phyloP scores from a whole-genome alignment of 2,329 filamentous ascomycete species.

The Ophiostoma angusticollis region DNA sequence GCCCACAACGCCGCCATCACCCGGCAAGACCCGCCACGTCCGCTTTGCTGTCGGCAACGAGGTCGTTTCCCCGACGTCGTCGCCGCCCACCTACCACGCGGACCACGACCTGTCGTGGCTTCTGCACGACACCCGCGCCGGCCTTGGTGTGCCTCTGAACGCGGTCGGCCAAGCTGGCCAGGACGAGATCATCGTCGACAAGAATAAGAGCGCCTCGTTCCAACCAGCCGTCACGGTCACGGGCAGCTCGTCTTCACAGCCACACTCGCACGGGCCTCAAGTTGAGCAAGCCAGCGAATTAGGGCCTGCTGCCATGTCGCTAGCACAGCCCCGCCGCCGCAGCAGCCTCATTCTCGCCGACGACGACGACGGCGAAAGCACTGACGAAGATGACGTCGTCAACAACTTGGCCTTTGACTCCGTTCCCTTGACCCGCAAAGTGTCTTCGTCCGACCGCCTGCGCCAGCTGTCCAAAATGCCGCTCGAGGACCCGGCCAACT shows the following conservation, averaged over 20 bases:
- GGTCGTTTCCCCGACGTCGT: constrained; percentile 47
- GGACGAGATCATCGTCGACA: neutral
- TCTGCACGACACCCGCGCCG: constrained; percentile 5
- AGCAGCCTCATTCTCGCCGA: constrained; percentile 19
- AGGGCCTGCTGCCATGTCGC: no score
- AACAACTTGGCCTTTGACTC: no score
- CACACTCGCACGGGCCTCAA: neutral
- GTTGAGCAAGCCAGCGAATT: neutral
- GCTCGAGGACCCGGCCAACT: constrained; percentile 22
- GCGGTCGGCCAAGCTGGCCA: neutral
- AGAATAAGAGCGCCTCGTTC: no score
- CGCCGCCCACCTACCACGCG: constrained; percentile 25
- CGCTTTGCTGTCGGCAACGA: constrained; percentile 48
- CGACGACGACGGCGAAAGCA: constrained; percentile 20
- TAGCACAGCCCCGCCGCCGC: constrained; percentile 8
- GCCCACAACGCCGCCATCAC: neutral
- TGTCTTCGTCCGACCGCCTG: constrained; percentile 26
- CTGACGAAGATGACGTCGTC: no score
- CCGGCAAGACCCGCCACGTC: constrained; percentile 40
- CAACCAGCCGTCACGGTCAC: no score
- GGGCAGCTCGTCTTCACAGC: constrained; percentile 4
- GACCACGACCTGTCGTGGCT: constrained; percentile 12
- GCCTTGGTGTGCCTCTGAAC: neutral
- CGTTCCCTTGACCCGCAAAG: constrained; percentile 22
- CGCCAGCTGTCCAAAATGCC: constrained; percentile 24